Base-by-base conservation (phyloP, 805 yeast species). In the Citeromyces matritensis region DNA sequence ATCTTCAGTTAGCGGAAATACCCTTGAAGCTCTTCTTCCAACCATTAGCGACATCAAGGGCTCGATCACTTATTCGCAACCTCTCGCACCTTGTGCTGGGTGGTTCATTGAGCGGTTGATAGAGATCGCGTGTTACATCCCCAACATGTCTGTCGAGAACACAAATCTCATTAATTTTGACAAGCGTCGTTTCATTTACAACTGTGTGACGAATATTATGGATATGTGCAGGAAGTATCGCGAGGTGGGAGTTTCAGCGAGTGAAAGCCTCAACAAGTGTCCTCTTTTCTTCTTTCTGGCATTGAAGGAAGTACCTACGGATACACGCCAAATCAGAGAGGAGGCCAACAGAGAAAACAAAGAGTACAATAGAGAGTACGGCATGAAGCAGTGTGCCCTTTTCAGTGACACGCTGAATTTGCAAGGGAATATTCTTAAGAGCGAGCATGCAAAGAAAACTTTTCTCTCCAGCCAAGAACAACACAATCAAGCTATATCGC, bases 91-190 rank as follows among this genome's bases (percentile, higher is more conserved):
- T 2, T 86, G 95, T 45, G 70, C 84, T 36, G 96, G 96, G 8
- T 88, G 97, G 97, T 60, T 84, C 31, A 59, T 79, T 15, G 88
- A 80, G 42, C 72, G 93, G 37, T 55, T 88, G 39, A 48, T 85
- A 33, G 94, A 82, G 44, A 70, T 76, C 37, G 72, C 77, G 1
- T 73, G 79, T 39, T 75, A 68, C 44, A 74, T 84, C 32, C 94
- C 95, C 12, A 81, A 79, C 43, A 80, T 73, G 71, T 69, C 77
- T 32, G 63, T 71, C 26, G 73, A 66, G 36, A 69, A 75, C 43
- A 63, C 77, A 2, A 59, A 64, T 23, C 56, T 78, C 37, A 71
- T 86, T 42, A 86, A 88, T 46, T 88, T 86, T 52, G 94, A 84
- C 51, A 88, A 88, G 55, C 65, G 78, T 37, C 63, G 88, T 32